These are phyloP conservation scores for Collariella sp. DNA, from an alignment of 495 filamentous ascomycete genomes.

Conservation along the genomic window DNA sequence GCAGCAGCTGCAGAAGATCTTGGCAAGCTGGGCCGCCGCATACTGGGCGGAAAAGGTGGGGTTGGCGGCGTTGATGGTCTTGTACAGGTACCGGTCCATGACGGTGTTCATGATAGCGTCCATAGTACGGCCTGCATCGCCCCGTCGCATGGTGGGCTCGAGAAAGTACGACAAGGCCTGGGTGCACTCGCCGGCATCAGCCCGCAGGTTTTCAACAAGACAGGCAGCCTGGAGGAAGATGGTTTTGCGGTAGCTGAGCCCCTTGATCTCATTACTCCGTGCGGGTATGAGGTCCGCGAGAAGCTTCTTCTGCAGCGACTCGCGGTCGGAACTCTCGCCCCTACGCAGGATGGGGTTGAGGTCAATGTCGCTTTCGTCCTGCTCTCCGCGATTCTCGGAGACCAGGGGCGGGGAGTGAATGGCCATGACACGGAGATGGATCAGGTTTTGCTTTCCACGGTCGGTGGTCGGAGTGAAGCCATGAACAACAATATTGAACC, in stretches of 20 bases:
- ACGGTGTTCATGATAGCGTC: constrained; percentile 66
- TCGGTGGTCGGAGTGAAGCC: constrained; percentile 70
- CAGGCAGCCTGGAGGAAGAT: constrained; percentile 84
- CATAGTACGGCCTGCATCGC: constrained; percentile 80
- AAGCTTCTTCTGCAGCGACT: constrained; percentile 67
- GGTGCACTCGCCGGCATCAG: constrained; percentile 75
- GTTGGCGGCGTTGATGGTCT: constrained; percentile 57
- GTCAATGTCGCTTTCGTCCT: constrained; percentile 89
- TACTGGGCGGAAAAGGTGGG: constrained; percentile 74
- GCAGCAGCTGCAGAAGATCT: constrained; percentile 79
- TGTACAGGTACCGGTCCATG: constrained; percentile 63
- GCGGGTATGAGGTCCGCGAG: constrained; percentile 63
- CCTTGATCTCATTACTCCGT: constrained; percentile 65
- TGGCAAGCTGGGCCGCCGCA: constrained; percentile 77
- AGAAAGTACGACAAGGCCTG: constrained; percentile 84
- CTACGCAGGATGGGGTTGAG: constrained; percentile 83
- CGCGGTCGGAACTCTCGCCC: constrained; percentile 66
- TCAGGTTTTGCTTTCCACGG: constrained; percentile 55
- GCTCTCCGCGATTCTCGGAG: constrained; percentile 72
- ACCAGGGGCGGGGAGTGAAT: constrained; percentile 78
- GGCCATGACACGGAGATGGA: constrained; percentile 73
- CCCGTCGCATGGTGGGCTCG: constrained; percentile 72
- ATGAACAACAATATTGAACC: constrained; percentile 95
- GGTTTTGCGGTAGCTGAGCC: constrained; percentile 74
- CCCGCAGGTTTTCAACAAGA: constrained; percentile 75